Percentiles rank a stretch among this genome's conserved stretches.
These are phyloP conservation scores for Ophiostoma piceae DNA, from an alignment of 2,329 filamentous ascomycete genomes.

Conservation along the genomic window DNA sequence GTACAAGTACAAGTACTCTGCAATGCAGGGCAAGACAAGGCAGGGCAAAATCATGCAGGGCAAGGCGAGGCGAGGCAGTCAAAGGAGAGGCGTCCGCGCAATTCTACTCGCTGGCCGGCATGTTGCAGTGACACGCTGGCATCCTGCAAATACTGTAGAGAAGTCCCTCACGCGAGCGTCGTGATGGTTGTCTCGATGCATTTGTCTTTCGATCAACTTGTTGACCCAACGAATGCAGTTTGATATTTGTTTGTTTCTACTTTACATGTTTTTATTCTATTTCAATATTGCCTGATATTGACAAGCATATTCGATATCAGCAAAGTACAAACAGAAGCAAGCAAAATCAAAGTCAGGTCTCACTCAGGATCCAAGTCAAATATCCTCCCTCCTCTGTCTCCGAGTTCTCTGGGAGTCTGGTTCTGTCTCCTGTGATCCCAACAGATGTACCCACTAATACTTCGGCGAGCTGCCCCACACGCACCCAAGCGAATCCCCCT, in stretches of 20 bases:
- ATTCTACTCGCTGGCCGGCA: not conserved
- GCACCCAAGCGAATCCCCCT: constrained; percentile 2
- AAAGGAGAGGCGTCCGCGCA: not conserved
- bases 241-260: no score
- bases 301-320: not conserved
- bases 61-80: constrained; percentile 2
- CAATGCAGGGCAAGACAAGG: not conserved
- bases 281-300: not conserved
- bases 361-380: not conserved
- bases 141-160: not conserved
- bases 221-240: not conserved
- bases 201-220: not conserved
- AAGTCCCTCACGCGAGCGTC: not conserved
- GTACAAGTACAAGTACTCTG: not conserved
- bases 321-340: not conserved
- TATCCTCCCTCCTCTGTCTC: not conserved
- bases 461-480: constrained; percentile 7
- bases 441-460: not conserved
- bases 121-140: not conserved
- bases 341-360: not conserved
- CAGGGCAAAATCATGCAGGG: not conserved
- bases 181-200: no score
- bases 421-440: not conserved
- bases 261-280: not conserved
- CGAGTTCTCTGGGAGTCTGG: no score